These are phyloP conservation scores for Picochlorum sp. DNA, from an alignment of 139 green algal species.

Conservation along the genomic window DNA sequence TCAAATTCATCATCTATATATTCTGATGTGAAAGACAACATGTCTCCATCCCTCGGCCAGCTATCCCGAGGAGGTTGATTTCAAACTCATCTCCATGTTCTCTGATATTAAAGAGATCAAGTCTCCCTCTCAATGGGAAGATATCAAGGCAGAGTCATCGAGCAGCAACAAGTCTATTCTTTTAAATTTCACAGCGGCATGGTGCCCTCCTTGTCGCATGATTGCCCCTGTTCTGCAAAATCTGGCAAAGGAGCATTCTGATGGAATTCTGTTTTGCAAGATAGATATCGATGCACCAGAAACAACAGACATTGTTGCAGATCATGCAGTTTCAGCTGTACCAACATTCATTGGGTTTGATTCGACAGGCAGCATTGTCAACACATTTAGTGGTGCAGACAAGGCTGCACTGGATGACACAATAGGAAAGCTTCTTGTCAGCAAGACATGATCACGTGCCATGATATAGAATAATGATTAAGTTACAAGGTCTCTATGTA, in stretches of 20 bases:
- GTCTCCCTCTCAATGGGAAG: not conserved
- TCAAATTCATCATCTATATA: no score
- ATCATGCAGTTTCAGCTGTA: slow-evolving; percentile 43
- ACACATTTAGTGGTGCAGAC: slow-evolving; percentile 49
- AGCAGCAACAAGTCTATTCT: not conserved
- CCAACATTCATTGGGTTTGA: slow-evolving; percentile 44
- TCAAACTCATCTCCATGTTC: no score
- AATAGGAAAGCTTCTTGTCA: slow-evolving; percentile 15
- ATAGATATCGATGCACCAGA: slow-evolving; percentile 58
- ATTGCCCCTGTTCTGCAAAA: slow-evolving; percentile 40
- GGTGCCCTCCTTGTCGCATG: slow-evolving; percentile 22
- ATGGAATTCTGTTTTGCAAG: slow-evolving; percentile 49
- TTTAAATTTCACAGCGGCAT: slow-evolving; percentile 10
- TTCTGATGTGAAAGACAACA: no score
- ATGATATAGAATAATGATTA: not conserved
- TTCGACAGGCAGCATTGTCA: slow-evolving; percentile 20
- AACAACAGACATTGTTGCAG: slow-evolving; percentile 4
- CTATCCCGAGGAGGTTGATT: no score
- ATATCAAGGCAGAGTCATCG: not conserved
- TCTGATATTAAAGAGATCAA: not conserved
- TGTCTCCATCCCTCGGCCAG: no score
- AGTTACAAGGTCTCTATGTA: no score
- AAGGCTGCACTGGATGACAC: slow-evolving; percentile 26
- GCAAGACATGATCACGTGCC: not conserved
- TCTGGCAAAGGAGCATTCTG: slow-evolving; percentile 15